phyloP scores from a whole-genome alignment of 2,329 filamentous ascomycete species.

The Penicillium hordei region DNA sequence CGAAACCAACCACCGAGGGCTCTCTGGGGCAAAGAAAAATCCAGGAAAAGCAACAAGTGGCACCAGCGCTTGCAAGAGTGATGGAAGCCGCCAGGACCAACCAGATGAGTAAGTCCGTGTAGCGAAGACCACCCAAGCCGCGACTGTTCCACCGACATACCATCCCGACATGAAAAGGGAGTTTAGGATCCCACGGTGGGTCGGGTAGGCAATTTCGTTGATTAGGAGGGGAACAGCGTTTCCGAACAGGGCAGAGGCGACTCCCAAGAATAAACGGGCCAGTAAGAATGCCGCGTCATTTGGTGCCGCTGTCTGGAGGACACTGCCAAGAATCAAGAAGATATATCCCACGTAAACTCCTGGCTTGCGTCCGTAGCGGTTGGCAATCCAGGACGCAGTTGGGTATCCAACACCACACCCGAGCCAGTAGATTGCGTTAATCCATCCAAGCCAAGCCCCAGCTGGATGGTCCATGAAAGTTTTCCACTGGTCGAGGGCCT shows the following conservation, averaged over 20 bases:
- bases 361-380: not conserved
- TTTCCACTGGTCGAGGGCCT: not conserved
- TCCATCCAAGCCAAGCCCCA: not conserved
- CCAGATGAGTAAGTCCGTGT: not conserved
- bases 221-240: not conserved
- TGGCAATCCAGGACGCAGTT: not conserved
- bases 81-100: not conserved
- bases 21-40: not conserved
- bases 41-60: not conserved
- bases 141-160: not conserved
- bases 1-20: not conserved
- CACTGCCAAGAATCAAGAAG: not conserved
- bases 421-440: not conserved
- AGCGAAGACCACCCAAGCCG: not conserved
- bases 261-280: not conserved
- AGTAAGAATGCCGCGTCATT: not conserved
- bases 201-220: not conserved
- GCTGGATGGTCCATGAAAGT: not conserved
- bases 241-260: not conserved
- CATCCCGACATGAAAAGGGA: not conserved
- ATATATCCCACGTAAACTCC: not conserved
- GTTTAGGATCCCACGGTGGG: not conserved
- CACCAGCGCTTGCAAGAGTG: not conserved
- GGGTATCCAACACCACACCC: not conserved
- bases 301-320: not conserved